Percentiles rank a stretch among this genome's conserved stretches.
These are phyloP conservation scores for Zoysia japonica DNA, from an alignment of 176 grass and related monocot species.

Conservation along the genomic window DNA sequence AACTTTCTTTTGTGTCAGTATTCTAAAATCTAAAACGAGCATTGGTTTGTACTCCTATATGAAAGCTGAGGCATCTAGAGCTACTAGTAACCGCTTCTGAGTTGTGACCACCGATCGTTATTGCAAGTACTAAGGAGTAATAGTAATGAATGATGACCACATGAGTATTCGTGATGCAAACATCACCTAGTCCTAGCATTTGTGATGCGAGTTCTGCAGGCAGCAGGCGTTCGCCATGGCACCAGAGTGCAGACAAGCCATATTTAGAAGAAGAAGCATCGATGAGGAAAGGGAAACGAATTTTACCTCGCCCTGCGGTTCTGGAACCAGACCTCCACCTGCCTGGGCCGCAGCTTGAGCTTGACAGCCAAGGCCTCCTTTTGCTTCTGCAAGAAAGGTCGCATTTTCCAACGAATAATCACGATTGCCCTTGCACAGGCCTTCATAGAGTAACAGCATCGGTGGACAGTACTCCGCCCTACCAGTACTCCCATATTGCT, in stretches of 20 bases:
- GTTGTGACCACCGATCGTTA: background rate
- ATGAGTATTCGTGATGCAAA: no score
- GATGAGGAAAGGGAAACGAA: background rate
- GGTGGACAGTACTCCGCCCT: background rate
- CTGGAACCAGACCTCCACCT: slow-evolving; percentile 99
- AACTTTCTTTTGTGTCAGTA: background rate
- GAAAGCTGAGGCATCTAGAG: background rate
- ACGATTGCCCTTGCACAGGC: slow-evolving; percentile 21
- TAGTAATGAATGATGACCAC: background rate
- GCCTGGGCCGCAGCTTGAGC: slow-evolving; percentile 82
- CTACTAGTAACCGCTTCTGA: background rate
- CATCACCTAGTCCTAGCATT: background rate
- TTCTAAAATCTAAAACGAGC: background rate
- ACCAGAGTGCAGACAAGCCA: background rate
- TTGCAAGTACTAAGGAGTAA: background rate
- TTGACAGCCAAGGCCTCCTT: slow-evolving; percentile 91
- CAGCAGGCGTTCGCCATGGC: background rate
- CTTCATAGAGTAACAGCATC: slow-evolving; percentile 1
- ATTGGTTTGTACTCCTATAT: background rate
- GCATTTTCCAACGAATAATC: slow-evolving; percentile 54
- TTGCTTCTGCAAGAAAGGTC: slow-evolving; percentile 73
- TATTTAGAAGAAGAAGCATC: background rate
- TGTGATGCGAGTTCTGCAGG: background rate
- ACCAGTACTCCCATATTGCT: background rate
- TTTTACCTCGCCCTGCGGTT: slow-evolving; percentile 93